Evolutionary conservation across 2,329 filamentous ascomycete genomes (phyloP).

Genomic region (Aspergillus carbonarius): DNA sequence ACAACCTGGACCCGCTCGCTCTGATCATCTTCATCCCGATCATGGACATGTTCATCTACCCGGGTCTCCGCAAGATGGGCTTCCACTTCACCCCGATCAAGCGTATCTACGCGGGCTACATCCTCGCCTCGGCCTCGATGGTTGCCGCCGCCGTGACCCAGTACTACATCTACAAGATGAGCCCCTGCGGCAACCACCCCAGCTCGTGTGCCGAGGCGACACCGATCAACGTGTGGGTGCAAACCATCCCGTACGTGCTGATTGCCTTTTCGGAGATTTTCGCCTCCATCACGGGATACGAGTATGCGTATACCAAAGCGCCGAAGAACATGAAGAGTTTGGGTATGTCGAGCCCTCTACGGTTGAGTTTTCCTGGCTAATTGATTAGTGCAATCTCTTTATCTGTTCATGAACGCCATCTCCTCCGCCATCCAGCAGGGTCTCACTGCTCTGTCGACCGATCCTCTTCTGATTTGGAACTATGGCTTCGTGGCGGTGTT

Average conservation of each 20-base stretch:
- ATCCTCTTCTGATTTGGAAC: conserved; percentile 71
- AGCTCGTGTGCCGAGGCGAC: conserved; percentile 51
- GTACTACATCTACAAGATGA: conserved; percentile 57
- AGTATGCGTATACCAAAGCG: conserved; percentile 74
- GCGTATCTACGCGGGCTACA: conserved; percentile 53
- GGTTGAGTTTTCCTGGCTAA: too few species aligned
- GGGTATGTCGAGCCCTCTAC: conserved; percentile 60
- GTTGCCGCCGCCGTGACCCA: conserved; percentile 52
- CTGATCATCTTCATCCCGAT: conserved; percentile 56
- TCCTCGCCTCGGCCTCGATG: conserved; percentile 51
- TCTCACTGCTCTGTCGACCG: conserved; percentile 60
- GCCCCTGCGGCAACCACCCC: conserved; percentile 58
- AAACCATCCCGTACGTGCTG: conserved; percentile 51
- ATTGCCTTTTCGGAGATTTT: conserved; percentile 59
- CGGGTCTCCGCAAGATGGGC: conserved; percentile 45
- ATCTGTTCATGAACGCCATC: conserved; percentile 68
- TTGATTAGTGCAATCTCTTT: conserved; percentile 61
- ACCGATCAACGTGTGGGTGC: conserved; percentile 63
- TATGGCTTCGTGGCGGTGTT: conserved; percentile 65
- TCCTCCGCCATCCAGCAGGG: conserved; percentile 68
- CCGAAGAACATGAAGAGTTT: conserved; percentile 76
- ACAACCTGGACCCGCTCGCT: conserved; percentile 53
- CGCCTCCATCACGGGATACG: conserved; percentile 61
- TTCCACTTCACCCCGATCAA: conserved; percentile 56
- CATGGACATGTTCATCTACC: conserved; percentile 54